Conservation (phyloP, 768 basidiomycete genomes). For the Boletellus emodensis region DNA sequence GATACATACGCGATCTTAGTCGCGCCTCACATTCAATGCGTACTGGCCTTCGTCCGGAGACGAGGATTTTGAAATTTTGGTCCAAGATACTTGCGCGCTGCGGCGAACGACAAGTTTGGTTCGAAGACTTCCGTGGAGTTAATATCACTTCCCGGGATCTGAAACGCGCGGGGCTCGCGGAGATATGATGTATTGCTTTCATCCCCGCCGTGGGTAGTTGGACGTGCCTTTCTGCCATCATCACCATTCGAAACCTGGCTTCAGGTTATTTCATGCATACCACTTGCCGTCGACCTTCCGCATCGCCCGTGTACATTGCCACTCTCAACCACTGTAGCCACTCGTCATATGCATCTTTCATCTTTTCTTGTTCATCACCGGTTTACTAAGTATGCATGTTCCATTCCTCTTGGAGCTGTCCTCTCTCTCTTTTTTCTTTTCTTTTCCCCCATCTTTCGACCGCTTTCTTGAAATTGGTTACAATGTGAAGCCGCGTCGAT, state of each 20-base stretch:
- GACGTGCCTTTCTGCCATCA: not conserved
- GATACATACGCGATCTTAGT: constrained; percentile 64
- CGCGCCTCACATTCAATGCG: constrained; percentile 55
- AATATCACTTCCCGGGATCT: constrained; percentile 50
- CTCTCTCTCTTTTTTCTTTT: constrained; percentile 9
- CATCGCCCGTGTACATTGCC: constrained; percentile 30
- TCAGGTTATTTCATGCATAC: constrained; percentile 20
- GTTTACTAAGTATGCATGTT: constrained; percentile 2
- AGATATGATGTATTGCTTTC: constrained; percentile 5
- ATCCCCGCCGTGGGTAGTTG: not conserved
- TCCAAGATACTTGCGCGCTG: constrained; percentile 47
- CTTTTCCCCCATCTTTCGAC: not conserved
- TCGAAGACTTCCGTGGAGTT: constrained; percentile 61
- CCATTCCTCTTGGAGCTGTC: constrained; percentile 9
- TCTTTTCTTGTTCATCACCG: constrained; percentile 1
- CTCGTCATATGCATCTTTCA: constrained; percentile 27
- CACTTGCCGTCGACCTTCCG: constrained; percentile 5
- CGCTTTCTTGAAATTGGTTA: not conserved
- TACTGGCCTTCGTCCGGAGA: constrained; percentile 27
- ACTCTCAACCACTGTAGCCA: constrained; percentile 29
- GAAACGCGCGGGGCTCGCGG: constrained; percentile 31
- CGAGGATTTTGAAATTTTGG: constrained; percentile 46
- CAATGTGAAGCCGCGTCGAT: not conserved
- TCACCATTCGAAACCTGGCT: not conserved
- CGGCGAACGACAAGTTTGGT: constrained; percentile 50